Conservation (phyloP, 2,329 filamentous ascomycete species). For the Sarocladiaceae sp. region DNA sequence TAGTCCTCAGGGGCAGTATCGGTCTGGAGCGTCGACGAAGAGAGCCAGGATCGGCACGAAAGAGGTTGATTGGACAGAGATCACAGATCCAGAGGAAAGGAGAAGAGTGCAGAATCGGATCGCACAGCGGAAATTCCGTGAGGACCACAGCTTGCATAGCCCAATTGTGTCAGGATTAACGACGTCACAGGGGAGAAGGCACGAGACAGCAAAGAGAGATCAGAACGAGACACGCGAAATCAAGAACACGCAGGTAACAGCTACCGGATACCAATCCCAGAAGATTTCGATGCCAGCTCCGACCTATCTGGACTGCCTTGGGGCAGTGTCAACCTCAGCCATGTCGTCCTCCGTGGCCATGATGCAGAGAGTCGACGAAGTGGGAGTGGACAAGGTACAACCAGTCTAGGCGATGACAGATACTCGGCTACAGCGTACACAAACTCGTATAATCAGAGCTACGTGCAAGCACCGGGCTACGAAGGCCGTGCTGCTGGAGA, state of each 20-base stretch:
- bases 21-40: slow-evolving; percentile 28
- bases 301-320: slow-evolving; percentile 68
- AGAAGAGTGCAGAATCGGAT: slow-evolving; percentile 73
- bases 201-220: slow-evolving; percentile 62
- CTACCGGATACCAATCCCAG: slow-evolving; percentile 50
- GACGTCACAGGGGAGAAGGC: slow-evolving; percentile 59
- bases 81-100: slow-evolving; percentile 67
- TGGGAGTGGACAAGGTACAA: slow-evolving; percentile 29
- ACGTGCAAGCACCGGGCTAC: slow-evolving; percentile 10
- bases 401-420: slow-evolving; percentile 30
- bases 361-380: slow-evolving; percentile 41
- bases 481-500: slow-evolving; percentile 10
- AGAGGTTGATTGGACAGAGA: slow-evolving; percentile 63
- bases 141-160: slow-evolving; percentile 28
- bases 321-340: slow-evolving; percentile 63
- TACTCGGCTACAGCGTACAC: slow-evolving; percentile 24
- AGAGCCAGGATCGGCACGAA: slow-evolving; percentile 35
- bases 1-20: not conserved
- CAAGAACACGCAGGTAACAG: slow-evolving; percentile 58
- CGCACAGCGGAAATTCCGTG: slow-evolving; percentile 73
- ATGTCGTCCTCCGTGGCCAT: slow-evolving; percentile 47
- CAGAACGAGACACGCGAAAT: slow-evolving; percentile 60
- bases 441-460: slow-evolving; percentile 6
- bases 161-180: too few species aligned
- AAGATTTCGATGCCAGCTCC: slow-evolving; percentile 33